Conservation (phyloP, 257 asterid species). For the Lycium ferocissimum region DNA sequence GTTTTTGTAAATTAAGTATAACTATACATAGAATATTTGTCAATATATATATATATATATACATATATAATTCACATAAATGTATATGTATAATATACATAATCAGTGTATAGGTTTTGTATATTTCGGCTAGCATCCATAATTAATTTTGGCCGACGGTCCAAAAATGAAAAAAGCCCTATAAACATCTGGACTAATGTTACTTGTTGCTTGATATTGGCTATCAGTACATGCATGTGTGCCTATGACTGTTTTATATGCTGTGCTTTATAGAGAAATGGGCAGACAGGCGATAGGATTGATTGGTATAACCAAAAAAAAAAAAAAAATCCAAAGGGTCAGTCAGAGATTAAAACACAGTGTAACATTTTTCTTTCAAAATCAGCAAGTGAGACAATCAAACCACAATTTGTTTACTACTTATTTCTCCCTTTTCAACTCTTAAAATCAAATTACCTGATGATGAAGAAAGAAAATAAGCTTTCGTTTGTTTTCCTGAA, state of each 20-base stretch:
- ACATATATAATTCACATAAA: no score
- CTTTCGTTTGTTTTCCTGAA: neutral
- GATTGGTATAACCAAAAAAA: neutral
- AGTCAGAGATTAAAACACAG: neutral
- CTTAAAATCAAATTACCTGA: neutral
- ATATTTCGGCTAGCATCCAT: no score
- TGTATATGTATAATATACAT: no score
- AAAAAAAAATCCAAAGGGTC: neutral
- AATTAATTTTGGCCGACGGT: no score
- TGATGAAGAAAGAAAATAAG: neutral
- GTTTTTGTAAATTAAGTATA: no score
- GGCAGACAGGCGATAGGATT: neutral
- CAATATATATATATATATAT: no score
- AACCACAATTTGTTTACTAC: neutral
- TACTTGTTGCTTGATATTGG: neutral
- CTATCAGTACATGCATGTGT: neutral
- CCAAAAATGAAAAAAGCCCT: no score
- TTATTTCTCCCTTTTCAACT: neutral
- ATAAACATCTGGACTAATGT: neutral
- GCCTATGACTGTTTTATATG: neutral
- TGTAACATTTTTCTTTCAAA: neutral
- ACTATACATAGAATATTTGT: no score
- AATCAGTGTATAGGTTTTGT: no score
- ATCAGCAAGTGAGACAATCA: neutral
- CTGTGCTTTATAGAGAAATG: neutral